phyloP scores from a whole-genome alignment of 805 yeast species.

The Wickerhamiella kazuoi region DNA sequence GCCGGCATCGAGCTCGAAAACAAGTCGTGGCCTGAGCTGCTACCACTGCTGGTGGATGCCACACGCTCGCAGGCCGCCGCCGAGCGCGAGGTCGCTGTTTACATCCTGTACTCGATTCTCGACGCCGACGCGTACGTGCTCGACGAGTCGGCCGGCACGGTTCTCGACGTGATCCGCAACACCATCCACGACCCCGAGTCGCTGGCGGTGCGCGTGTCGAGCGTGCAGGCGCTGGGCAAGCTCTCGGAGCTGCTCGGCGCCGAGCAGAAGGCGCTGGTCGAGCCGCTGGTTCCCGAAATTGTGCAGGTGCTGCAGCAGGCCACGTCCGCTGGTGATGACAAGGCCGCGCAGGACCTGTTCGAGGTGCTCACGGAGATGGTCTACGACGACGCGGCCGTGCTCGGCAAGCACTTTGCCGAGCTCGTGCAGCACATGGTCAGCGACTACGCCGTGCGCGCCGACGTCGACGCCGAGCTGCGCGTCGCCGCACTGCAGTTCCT shows the following conservation, averaged over 20 bases:
- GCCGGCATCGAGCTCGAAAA: constrained; percentile 58
- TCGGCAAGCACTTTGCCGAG: constrained; percentile 55
- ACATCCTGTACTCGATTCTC: constrained; percentile 55
- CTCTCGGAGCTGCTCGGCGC: constrained; percentile 27
- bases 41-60: constrained; percentile 52
- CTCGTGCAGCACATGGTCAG: constrained; percentile 50
- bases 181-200: constrained; percentile 47
- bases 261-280: constrained; percentile 31
- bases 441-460: constrained; percentile 49
- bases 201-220: constrained; percentile 58
- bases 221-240: constrained; percentile 63
- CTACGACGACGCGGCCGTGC: constrained; percentile 54
- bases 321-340: constrained; percentile 52
- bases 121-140: constrained; percentile 19
- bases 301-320: constrained; percentile 65
- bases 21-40: constrained; percentile 56
- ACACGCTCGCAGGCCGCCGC: constrained; percentile 41
- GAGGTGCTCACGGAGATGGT: constrained; percentile 70
- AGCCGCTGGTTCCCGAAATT: constrained; percentile 56
- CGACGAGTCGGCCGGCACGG: constrained; percentile 30
- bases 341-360: constrained; percentile 55
- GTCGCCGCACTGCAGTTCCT: constrained; percentile 70
- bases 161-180: constrained; percentile 50
- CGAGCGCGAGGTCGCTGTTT: constrained; percentile 66
- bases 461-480: constrained; percentile 64